Percentiles rank a stretch among this genome's conserved stretches.
These are phyloP conservation scores for Pleurozium schreberi DNA, from an alignment of 225 moss, liverwort and hornwort species.

Conservation along the genomic window DNA sequence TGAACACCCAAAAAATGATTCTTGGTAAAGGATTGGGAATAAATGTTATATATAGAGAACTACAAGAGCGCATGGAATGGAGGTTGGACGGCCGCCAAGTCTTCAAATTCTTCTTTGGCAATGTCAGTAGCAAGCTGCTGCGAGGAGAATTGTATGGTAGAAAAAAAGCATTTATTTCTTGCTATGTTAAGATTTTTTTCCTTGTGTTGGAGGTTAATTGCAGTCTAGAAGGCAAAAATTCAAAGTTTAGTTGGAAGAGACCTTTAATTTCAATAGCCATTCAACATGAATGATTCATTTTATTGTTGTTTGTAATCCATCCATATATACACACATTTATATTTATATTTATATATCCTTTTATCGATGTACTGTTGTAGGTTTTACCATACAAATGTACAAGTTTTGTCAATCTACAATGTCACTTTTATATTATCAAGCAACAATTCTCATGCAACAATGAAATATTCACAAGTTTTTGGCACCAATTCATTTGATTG, in stretches of 20 bases:
- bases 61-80: background rate
- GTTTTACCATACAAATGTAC: no score
- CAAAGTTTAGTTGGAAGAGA: background rate
- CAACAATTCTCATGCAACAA: background rate
- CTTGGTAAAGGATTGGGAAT: background rate
- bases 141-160: background rate
- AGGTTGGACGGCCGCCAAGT: rapidly evolving
- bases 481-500: background rate
- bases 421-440: rapidly evolving
- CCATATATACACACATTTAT: no score
- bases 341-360: background rate
- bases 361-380: background rate
- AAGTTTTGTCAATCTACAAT: rapidly evolving
- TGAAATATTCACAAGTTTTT: background rate
- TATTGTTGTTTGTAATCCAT: background rate
- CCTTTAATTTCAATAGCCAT: background rate
- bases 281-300: background rate
- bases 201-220: rapidly evolving
- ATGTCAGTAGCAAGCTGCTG: background rate
- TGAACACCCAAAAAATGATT: background rate
- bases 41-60: background rate
- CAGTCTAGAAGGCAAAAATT: background rate
- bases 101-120: background rate
- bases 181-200: rapidly evolving
- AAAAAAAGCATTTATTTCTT: background rate